phyloP scores from a whole-genome alignment of 345 rosid species.

The Syzygium aromaticum region DNA sequence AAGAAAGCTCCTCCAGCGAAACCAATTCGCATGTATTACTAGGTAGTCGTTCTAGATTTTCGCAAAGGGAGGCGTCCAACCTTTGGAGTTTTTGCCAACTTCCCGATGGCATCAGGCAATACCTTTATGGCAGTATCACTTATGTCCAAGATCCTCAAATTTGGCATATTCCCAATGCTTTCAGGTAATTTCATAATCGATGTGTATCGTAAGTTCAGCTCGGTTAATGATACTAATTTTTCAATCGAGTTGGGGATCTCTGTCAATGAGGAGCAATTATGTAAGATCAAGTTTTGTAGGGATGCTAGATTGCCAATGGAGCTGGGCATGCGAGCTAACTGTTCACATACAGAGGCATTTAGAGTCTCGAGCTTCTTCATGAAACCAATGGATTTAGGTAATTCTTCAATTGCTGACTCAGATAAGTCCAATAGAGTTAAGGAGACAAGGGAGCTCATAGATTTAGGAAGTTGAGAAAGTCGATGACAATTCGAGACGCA shows the following conservation, averaged over 20 bases:
- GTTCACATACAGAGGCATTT: not conserved
- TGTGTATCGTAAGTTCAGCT: too few relatives aligned
- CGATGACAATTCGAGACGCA: fast-evolving
- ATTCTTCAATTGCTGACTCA: not conserved
- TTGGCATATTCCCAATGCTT: too few relatives aligned
- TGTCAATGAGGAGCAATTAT: too few relatives aligned
- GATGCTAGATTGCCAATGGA: not conserved
- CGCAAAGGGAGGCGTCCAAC: not conserved
- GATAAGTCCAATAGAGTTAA: too few relatives aligned
- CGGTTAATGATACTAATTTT: too few relatives aligned
- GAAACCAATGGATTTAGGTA: not conserved
- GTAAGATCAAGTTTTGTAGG: too few relatives aligned
- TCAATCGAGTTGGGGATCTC: too few relatives aligned
- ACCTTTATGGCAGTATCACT: too few relatives aligned
- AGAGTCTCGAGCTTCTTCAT: not conserved
- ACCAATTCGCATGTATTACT: not conserved
- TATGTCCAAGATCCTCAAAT: too few relatives aligned
- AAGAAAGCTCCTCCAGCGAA: not conserved
- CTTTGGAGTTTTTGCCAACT: not conserved
- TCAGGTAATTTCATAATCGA: too few relatives aligned
- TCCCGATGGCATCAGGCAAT: not conserved
- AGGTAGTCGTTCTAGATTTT: not conserved
- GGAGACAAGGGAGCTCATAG: too few relatives aligned
- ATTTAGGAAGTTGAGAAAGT: too few relatives aligned
- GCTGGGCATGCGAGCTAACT: fast-evolving